Conservation (phyloP, 768 basidiomycete genomes). For the Boletus coccyginus region DNA sequence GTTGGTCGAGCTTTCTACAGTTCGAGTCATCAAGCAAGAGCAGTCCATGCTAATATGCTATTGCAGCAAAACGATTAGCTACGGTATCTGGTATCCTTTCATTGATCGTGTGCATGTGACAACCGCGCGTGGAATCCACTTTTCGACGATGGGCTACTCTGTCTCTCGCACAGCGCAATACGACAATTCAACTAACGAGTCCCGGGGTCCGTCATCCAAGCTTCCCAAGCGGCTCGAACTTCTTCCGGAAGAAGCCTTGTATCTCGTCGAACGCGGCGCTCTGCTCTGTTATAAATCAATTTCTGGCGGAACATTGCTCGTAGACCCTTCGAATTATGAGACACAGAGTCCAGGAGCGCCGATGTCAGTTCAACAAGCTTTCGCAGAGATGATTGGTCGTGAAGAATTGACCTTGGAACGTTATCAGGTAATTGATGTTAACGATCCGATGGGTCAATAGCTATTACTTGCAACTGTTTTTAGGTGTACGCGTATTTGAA, state of each 20-base stretch:
- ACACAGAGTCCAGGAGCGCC: conserved; percentile 57
- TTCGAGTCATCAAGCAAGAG: not conserved
- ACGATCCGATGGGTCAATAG: conserved; percentile 4
- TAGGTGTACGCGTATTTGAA: conserved; percentile 93
- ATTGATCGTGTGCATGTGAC: conserved; percentile 66
- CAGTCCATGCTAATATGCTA: not conserved
- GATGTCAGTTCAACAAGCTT: conserved; percentile 92
- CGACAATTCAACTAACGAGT: conserved; percentile 26
- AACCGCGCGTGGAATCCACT: conserved; percentile 78
- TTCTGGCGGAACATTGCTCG: conserved; percentile 23
- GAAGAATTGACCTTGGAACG: conserved; percentile 78
- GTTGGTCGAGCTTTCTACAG: conserved; percentile 37
- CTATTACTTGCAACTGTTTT: not conserved
- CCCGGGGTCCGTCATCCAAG: conserved; percentile 30
- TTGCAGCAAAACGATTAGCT: conserved; percentile 71
- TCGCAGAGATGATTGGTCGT: conserved; percentile 76
- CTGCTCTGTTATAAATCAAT: conserved; percentile 77
- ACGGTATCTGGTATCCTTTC: conserved; percentile 75
- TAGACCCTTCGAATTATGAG: conserved; percentile 20
- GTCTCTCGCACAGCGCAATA: conserved; percentile 45
- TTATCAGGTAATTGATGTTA: conserved; percentile 63
- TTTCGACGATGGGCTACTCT: conserved; percentile 79
- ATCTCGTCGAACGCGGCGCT: conserved; percentile 87
- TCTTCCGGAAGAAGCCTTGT: conserved; percentile 92
- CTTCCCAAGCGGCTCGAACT: conserved; percentile 72